Evolutionary conservation across 129 eudicot species (phyloP).

Genomic region (Calendula officinalis): DNA sequence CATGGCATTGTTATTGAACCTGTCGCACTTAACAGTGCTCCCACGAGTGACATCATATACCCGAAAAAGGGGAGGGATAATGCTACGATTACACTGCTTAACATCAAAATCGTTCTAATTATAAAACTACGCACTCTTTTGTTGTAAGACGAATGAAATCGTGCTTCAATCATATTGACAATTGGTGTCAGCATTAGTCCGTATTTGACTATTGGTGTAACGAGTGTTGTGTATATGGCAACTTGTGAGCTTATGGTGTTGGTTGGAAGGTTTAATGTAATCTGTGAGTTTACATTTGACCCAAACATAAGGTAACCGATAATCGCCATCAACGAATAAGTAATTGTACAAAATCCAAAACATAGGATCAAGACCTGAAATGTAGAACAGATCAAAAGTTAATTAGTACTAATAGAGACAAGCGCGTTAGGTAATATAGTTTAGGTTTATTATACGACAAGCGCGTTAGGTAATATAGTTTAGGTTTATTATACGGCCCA

Average conservation of each 20-base stretch:
- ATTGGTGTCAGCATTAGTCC: conserved; percentile 78
- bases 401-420: too few species aligned
- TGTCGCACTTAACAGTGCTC: conserved; percentile 48
- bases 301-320: conserved; percentile 45
- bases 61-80: conserved; percentile 62
- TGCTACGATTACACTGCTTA: conserved; percentile 65
- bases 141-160: conserved; percentile 34
- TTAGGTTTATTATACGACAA: too few species aligned
- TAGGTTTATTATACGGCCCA: too few species aligned
- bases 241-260: conserved; percentile 54
- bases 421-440: too few species aligned
- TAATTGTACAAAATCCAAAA: conserved; percentile 54
- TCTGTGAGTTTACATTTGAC: conserved; percentile 40
- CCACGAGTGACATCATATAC: conserved; percentile 18
- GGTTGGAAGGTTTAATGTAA: conserved; percentile 69
- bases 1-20: conserved; percentile 70
- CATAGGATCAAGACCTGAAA: conserved; percentile 71
- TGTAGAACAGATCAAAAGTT: background rate
- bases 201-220: conserved; percentile 74
- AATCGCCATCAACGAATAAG: conserved; percentile 68
- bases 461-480: too few species aligned
- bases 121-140: conserved; percentile 38
- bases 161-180: conserved; percentile 44
- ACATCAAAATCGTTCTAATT: background rate
- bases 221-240: conserved; percentile 72